phyloP scores from a whole-genome alignment of 2,329 filamentous ascomycete species.

The Periconia sp. region DNA sequence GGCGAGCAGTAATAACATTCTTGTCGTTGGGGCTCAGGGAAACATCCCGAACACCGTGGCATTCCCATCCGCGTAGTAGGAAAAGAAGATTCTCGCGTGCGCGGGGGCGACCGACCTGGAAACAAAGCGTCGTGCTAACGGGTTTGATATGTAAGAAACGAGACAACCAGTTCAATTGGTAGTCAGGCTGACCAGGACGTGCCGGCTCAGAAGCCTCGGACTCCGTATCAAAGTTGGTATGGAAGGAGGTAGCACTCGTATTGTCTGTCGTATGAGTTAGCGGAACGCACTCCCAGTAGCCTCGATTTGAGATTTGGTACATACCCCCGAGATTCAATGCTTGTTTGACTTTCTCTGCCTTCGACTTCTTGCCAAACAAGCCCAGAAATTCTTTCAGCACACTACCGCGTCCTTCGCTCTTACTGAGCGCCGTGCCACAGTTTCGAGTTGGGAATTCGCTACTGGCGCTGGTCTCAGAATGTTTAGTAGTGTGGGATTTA shows the following conservation, averaged over 20 bases:
- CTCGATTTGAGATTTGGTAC: conserved; percentile 13
- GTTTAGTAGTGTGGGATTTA: conserved; percentile 17
- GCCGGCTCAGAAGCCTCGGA: conserved; percentile 48
- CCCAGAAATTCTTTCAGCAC: conserved; percentile 51
- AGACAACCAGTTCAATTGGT: conserved; percentile 78
- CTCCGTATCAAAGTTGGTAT: conserved; percentile 39
- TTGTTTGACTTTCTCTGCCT: conserved; percentile 41
- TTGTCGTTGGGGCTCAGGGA: conserved; percentile 74
- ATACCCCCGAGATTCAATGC: conserved; percentile 42
- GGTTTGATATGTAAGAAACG: conserved; percentile 90
- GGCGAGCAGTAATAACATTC: conserved; percentile 73
- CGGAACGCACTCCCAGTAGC: too few species aligned
- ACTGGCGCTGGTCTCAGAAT: conserved; percentile 30
- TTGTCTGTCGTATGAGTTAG: conserved; percentile 16
- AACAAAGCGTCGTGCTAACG: conserved; percentile 72
- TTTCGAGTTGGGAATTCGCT: conserved; percentile 50
- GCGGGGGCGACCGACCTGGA: conserved; percentile 70
- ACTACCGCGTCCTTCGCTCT: conserved; percentile 41
- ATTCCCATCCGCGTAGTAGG: conserved; percentile 76
- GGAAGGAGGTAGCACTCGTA: conserved; percentile 32
- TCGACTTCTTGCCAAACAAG: conserved; percentile 55
- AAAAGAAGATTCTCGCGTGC: conserved; percentile 76
- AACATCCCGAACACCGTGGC: conserved; percentile 79
- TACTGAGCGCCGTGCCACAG: conserved; percentile 32
- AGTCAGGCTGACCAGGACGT: conserved; percentile 32